Conservation (phyloP, 495 filamentous ascomycete genomes). For the Aspergillus funiculosus region DNA sequence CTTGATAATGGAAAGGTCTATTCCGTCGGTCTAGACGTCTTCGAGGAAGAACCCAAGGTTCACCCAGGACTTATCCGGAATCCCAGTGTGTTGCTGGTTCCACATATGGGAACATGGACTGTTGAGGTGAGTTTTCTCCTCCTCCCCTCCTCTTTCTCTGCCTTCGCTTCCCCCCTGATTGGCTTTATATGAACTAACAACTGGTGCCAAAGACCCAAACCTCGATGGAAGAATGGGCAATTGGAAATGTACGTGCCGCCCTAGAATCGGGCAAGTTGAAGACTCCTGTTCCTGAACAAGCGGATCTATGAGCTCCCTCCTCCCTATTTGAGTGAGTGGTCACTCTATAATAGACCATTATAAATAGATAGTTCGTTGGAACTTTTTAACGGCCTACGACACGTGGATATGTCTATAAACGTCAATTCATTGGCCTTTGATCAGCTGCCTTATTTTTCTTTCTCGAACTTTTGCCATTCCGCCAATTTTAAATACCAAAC, state of each 20-base stretch:
- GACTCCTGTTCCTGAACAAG: slow-evolving; percentile 55
- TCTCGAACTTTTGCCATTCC: too few relatives aligned
- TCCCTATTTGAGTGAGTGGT: not conserved
- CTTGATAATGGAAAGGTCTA: slow-evolving; percentile 56
- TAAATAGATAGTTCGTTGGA: slow-evolving; percentile 1
- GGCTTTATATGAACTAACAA: not conserved
- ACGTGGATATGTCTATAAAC: slow-evolving; percentile 3
- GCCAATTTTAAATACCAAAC: not conserved
- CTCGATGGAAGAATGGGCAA: slow-evolving; percentile 60
- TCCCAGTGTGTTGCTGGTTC: slow-evolving; percentile 55
- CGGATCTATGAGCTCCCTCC: slow-evolving; percentile 29
- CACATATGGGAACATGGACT: slow-evolving; percentile 67
- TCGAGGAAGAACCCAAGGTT: slow-evolving; percentile 61
- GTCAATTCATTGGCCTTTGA: not conserved
- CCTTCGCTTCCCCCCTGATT: too few relatives aligned
- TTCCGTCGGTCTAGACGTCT: slow-evolving; percentile 62
- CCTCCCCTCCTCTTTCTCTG: not conserved
- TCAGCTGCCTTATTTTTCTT: too few relatives aligned
- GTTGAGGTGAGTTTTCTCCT: slow-evolving; percentile 44
- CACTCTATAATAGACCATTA: not conserved
- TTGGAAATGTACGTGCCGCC: slow-evolving; percentile 54
- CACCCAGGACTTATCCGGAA: slow-evolving; percentile 57
- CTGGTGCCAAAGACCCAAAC: slow-evolving; percentile 44
- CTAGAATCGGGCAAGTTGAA: slow-evolving; percentile 51
- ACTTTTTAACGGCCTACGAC: not conserved